phyloP scores from a whole-genome alignment of 148 eudicot genomes.

The Diospyros lotus region DNA sequence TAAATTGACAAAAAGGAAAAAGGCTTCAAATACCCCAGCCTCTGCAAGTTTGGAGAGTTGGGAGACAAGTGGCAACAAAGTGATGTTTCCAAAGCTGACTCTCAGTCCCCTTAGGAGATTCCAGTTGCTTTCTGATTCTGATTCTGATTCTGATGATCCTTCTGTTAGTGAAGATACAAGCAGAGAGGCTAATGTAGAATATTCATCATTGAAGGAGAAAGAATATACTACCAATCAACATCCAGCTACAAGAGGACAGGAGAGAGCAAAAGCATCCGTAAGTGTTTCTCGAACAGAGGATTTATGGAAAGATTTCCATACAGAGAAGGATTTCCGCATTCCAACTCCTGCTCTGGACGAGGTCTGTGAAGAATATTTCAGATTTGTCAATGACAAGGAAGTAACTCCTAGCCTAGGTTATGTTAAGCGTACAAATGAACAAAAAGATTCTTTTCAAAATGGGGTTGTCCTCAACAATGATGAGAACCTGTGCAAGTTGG shows the following conservation, averaged over 20 bases:
- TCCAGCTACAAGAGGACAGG: constrained; percentile 16
- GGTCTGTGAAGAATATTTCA: constrained; percentile 60
- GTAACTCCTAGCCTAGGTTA: constrained; percentile 13
- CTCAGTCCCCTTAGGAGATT: constrained; percentile 82
- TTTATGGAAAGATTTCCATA: constrained; percentile 60
- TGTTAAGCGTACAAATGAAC: constrained; percentile 20
- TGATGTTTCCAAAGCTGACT: constrained; percentile 39
- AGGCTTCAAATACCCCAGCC: constrained; percentile 27
- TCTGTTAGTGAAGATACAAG: constrained; percentile 20
- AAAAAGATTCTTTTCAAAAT: constrained; percentile 11
- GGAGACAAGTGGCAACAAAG: constrained; percentile 32
- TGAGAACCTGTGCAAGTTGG: constrained; percentile 22
- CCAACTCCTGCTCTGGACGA: constrained; percentile 86
- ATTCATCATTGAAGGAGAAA: constrained; percentile 25
- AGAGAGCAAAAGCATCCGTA: constrained; percentile 24
- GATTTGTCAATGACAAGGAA: constrained; percentile 35
- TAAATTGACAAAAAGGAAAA: constrained; percentile 32
- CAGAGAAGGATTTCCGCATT: constrained; percentile 34
- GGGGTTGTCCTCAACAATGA: constrained; percentile 16
- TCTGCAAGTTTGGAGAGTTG: constrained; percentile 34
- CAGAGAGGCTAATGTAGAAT: constrained; percentile 17
- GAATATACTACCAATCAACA: constrained; percentile 15
- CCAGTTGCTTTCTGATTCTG: constrained; percentile 62
- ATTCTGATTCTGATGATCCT: constrained; percentile 71
- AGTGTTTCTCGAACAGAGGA: constrained; percentile 35